Evolutionary conservation across 768 basidiomycete genomes (phyloP).

Genomic region (Tulasnella sp.): DNA sequence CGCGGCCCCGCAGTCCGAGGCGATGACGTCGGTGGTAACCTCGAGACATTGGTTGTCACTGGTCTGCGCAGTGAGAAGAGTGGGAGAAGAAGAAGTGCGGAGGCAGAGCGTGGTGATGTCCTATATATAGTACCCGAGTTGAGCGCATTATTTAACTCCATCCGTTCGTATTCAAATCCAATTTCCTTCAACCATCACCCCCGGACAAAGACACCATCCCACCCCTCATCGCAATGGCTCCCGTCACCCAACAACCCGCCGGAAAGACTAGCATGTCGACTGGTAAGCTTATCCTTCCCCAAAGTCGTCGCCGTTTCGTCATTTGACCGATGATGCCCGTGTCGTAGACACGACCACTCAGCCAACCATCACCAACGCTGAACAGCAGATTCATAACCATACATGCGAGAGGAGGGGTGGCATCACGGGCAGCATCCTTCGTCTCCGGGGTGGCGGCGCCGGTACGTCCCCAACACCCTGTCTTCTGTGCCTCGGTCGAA

Average conservation of each 20-base stretch:
- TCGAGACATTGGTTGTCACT: too few relatives aligned
- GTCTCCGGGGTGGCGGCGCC: conserved; percentile 12
- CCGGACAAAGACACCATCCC: too few relatives aligned
- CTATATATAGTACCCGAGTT: too few relatives aligned
- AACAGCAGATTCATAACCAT: conserved; percentile 6
- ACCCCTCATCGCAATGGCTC: neutral
- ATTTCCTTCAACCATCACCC: too few relatives aligned
- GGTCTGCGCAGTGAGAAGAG: too few relatives aligned
- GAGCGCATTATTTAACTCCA: too few relatives aligned
- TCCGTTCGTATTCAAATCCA: too few relatives aligned
- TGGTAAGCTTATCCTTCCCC: neutral
- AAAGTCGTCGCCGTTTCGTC: neutral
- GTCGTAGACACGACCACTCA: neutral
- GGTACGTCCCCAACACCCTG: neutral
- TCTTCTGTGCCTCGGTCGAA: neutral
- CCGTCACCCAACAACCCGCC: conserved; percentile 14
- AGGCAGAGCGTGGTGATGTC: too few relatives aligned
- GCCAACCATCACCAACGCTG: neutral
- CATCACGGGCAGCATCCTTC: conserved; percentile 6
- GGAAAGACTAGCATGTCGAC: conserved; percentile 6
- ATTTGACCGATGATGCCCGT: neutral
- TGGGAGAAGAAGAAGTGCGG: too few relatives aligned
- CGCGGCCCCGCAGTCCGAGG: too few relatives aligned
- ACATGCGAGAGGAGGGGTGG: neutral
- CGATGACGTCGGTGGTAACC: too few relatives aligned